These are phyloP conservation scores for Nicotiana undulata DNA, from an alignment of 257 asterid species.

Conservation along the genomic window DNA sequence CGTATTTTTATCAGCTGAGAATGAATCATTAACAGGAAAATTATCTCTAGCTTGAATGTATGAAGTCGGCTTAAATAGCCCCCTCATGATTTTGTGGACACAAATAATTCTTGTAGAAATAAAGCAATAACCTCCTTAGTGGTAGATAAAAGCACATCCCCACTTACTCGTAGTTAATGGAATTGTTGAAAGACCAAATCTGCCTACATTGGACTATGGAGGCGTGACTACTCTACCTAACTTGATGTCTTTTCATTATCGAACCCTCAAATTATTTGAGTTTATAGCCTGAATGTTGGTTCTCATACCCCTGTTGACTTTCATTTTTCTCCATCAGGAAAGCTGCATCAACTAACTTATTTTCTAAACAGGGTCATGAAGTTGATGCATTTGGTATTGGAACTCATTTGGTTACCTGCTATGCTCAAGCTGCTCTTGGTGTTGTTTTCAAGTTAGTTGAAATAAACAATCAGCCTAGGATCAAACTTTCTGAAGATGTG, in stretches of 20 bases:
- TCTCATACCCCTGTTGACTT: not conserved
- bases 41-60: not conserved
- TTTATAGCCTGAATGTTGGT: not conserved
- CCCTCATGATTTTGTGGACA: not conserved
- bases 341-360: not conserved
- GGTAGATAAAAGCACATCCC: not conserved
- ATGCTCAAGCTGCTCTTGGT: slow-evolving; percentile 96
- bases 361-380: slow-evolving; percentile 74
- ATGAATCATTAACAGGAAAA: too few relatives aligned
- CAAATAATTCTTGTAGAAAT: not conserved
- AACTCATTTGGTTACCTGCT: slow-evolving; percentile 95
- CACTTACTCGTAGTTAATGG: not conserved
- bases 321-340: not conserved
- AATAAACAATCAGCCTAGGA: slow-evolving; percentile 92
- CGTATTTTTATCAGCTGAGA: not conserved
- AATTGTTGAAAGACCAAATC: not conserved
- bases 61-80: not conserved
- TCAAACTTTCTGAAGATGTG: slow-evolving; percentile 95
- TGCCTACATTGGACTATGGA: not conserved
- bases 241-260: not conserved
- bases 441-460: slow-evolving; percentile 94
- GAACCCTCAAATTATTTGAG: slow-evolving; percentile 2
- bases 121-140: not conserved
- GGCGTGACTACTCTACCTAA: not conserved
- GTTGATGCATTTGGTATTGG: slow-evolving; percentile 94